Evolutionary conservation across 2,329 filamentous ascomycete species (phyloP).

Genomic region (Pseudopyrenochaeta lycopersici): DNA sequence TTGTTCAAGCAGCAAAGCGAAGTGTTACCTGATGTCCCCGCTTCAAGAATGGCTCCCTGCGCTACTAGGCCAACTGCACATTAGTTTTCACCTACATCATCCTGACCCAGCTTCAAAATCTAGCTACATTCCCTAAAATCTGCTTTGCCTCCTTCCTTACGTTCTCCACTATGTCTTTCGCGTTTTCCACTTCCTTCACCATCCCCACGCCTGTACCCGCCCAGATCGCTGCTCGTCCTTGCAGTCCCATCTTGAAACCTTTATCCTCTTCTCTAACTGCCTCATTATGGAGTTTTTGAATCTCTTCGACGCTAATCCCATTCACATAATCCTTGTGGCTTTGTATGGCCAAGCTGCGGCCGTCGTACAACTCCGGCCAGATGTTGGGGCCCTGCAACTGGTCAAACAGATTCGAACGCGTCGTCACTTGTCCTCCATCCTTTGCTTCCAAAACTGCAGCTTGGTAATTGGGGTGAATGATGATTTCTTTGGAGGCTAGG

Average conservation of each 20-base stretch:
- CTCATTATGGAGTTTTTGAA: slow-evolving; percentile 54
- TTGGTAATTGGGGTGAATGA: slow-evolving; percentile 55
- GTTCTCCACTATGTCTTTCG: slow-evolving; percentile 60
- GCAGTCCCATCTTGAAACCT: slow-evolving; percentile 60
- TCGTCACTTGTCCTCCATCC: slow-evolving; percentile 61
- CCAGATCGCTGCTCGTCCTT: slow-evolving; percentile 64
- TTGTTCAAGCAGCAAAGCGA: too few species aligned
- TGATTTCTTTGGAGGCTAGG: slow-evolving; percentile 61
- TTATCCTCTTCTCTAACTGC: slow-evolving; percentile 59
- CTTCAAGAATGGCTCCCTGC: not conserved
- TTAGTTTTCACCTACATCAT: not conserved
- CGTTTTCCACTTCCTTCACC: slow-evolving; percentile 59
- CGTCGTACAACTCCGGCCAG: slow-evolving; percentile 69
- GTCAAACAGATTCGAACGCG: slow-evolving; percentile 62
- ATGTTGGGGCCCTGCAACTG: slow-evolving; percentile 63
- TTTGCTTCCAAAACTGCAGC: slow-evolving; percentile 55
- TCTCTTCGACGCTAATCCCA: slow-evolving; percentile 54
- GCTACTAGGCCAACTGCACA: too few species aligned
- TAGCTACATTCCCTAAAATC: slow-evolving; percentile 35
- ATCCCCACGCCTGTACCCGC: slow-evolving; percentile 70
- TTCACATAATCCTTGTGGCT: slow-evolving; percentile 55
- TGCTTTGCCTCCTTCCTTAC: slow-evolving; percentile 51
- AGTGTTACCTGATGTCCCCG: not conserved
- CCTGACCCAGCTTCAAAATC: not conserved
- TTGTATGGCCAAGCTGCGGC: slow-evolving; percentile 63